Base-by-base conservation (phyloP, 2,329 filamentous ascomycete species). In the Madurella mycetomatis region DNA sequence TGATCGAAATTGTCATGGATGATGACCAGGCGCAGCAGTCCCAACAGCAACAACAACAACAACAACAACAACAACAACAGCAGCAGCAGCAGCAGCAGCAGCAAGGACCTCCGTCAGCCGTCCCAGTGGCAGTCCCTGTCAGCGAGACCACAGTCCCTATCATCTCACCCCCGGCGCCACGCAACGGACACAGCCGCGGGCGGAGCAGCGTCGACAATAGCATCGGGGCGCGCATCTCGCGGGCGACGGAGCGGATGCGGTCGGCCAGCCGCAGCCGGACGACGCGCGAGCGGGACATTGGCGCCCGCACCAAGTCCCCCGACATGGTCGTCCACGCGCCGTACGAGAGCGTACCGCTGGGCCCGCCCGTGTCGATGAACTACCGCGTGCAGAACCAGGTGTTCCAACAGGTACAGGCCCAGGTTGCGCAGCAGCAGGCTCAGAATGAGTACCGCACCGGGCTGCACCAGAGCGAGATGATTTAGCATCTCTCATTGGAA, bases 1-100 rank as follows among this genome's bases (percentile, higher is more conserved):
- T 82, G 64, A 85, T 86, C 59, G 83, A 86, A 66, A 83, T 86
- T 57, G 81, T 86, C 47, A 83, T 84, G 78, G 82, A 86, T 59
- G 80, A 83, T 2, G 79, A 83, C 5, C 75, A 82, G 15, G 7
- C 25, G 25, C 60, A 60, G 32, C 56, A 37, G 42, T 4, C 52
- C 11, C 75, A 55, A 32, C 57, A 47, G 7, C 49, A 47, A 5
- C 49, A 45, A 34, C 40, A 55, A 15, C 49, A 53, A 30, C 48
- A 43, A 18, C n/a, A n/a, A n/a, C n/a, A n/a, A n/a, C n/a, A n/a
- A n/a, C n/a, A n/a, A n/a, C n/a, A n/a, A n/a, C n/a, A 82, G n/a
- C 61, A 60, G 37, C 56, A 55, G 34, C 57, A 47, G 7, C 49
- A 47, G 11, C 49, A 45, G 32, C 40, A 55, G 16, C 49, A 53